These are phyloP conservation scores for Emergomyces pasteurianus DNA, from an alignment of 2,329 filamentous ascomycete species.

Conservation along the genomic window DNA sequence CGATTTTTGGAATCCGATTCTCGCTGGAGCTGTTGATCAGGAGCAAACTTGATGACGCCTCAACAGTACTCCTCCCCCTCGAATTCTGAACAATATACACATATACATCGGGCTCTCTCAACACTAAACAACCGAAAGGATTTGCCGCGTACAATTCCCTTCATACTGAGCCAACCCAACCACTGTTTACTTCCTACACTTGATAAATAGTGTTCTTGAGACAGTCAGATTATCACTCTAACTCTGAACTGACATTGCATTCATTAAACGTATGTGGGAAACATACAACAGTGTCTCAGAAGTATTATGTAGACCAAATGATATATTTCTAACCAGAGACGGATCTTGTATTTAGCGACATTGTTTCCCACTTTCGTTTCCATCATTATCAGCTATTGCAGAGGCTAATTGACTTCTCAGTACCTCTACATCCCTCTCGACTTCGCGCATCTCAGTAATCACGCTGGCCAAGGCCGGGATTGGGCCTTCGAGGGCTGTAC, in stretches of 20 bases:
- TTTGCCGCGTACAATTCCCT: no score
- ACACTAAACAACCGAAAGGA: no score
- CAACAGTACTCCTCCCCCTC: no score
- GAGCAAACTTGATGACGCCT: background rate
- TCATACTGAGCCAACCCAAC: no score
- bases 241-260: background rate
- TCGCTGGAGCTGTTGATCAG: background rate
- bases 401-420: slow-evolving; percentile 11
- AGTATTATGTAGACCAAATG: background rate
- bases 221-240: background rate
- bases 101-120: background rate
- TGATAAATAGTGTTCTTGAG: background rate
- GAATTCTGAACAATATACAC: background rate
- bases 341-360: background rate
- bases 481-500: slow-evolving; percentile 23
- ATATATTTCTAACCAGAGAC: background rate
- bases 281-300: background rate
- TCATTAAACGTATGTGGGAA: background rate
- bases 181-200: no score
- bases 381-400: background rate
- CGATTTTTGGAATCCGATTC: background rate
- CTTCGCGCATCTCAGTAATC: slow-evolving; percentile 26
- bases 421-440: slow-evolving; percentile 28
- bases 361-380: background rate
- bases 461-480: slow-evolving; percentile 28